Conservation (phyloP, 805 yeast genomes). For the Saccharomycopsis schoenii region DNA sequence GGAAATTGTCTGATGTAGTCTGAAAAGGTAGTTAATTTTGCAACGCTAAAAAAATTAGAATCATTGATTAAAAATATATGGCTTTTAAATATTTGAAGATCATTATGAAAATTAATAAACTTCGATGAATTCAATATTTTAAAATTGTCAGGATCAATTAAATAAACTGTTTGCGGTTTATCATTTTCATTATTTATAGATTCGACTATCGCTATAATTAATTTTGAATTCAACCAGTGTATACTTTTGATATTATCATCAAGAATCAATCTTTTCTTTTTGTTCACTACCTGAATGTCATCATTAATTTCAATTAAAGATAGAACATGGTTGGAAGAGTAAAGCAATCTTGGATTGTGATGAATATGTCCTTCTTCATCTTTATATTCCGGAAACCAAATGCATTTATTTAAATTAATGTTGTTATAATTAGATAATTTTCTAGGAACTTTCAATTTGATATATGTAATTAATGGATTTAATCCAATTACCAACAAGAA, state of each 20-base stretch:
- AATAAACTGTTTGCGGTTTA: slow-evolving; percentile 30
- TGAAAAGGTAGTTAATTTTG: neutral
- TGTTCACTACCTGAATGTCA: slow-evolving; percentile 24
- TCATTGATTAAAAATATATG: slow-evolving; percentile 5
- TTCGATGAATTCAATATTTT: slow-evolving; percentile 22
- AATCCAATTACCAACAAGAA: slow-evolving; percentile 45
- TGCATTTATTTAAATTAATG: slow-evolving; percentile 32
- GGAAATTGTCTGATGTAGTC: neutral
- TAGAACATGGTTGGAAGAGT: slow-evolving; percentile 14
- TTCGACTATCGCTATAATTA: slow-evolving; percentile 32
- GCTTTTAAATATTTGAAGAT: slow-evolving; percentile 5
- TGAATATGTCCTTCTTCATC: slow-evolving; percentile 19
- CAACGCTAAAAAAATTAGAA: slow-evolving; percentile 2
- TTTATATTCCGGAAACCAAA: slow-evolving; percentile 53
- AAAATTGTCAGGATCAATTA: slow-evolving; percentile 28
- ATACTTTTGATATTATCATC: slow-evolving; percentile 40
- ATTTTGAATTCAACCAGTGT: slow-evolving; percentile 44
- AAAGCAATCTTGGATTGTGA: slow-evolving; percentile 48
- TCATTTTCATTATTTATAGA: slow-evolving; percentile 36
- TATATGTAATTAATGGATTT: slow-evolving; percentile 43
- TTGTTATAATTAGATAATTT: slow-evolving; percentile 20
- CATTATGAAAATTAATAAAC: slow-evolving; percentile 12
- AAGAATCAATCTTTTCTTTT: slow-evolving; percentile 33
- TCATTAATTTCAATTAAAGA: neutral
- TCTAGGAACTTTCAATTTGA: slow-evolving; percentile 40